Evolutionary conservation across 208 protist species (phyloP).

Genomic region (Acanthamoeba sp.): DNA sequence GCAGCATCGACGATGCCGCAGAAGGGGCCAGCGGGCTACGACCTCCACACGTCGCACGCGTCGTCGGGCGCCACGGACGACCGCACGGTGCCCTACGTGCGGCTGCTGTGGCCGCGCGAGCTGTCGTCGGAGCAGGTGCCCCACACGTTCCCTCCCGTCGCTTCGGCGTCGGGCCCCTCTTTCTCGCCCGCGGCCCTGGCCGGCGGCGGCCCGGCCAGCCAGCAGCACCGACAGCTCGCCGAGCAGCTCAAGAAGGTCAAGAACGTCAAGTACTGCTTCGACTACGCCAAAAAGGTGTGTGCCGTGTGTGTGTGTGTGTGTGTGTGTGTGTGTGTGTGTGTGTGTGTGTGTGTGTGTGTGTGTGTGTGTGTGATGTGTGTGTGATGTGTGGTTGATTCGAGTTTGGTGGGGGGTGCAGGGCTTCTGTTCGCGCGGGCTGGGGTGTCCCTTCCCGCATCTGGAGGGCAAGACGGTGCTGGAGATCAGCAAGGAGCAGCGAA

Average conservation of each 20-base stretch:
- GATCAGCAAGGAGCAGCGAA: conserved; percentile 3
- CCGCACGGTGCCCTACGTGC: conserved; percentile 36
- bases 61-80: conserved; percentile 52
- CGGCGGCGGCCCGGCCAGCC: not conserved
- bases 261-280: conserved; percentile 60
- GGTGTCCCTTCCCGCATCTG: conserved; percentile 4
- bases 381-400: not conserved
- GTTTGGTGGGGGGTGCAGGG: not conserved
- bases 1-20: not conserved
- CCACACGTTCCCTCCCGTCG: conserved; percentile 29
- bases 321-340: not conserved
- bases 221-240: not conserved
- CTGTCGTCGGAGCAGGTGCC: conserved; percentile 23
- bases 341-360: not conserved
- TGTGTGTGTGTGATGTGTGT: not conserved
- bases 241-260: conserved; percentile 31
- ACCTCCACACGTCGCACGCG: conserved; percentile 46
- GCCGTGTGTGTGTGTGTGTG: not conserved
- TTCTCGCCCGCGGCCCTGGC: not conserved
- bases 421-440: not conserved
- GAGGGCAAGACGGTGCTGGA: conserved; percentile 34
- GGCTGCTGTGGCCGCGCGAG: conserved; percentile 19
- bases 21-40: not conserved
- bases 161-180: not conserved
- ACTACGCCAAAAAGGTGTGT: conserved; percentile 9